Conservation (phyloP, 2,329 filamentous ascomycete species). For the Rhinocladiella similis region DNA sequence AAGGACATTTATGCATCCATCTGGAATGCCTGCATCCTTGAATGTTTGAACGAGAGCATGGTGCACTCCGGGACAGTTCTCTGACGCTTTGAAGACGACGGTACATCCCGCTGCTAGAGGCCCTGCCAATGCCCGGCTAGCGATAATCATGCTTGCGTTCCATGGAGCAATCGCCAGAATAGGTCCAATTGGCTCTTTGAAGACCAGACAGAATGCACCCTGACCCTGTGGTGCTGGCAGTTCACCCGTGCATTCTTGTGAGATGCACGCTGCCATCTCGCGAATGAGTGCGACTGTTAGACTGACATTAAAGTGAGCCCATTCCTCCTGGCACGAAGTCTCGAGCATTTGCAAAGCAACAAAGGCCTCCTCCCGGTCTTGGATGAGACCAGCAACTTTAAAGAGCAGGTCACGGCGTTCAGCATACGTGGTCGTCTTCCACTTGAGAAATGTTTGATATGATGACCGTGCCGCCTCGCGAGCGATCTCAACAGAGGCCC, state of each 20-base stretch:
- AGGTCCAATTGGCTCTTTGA: slow-evolving; percentile 33
- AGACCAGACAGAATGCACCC: slow-evolving; percentile 32
- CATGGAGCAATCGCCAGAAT: slow-evolving; percentile 10
- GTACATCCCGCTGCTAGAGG: slow-evolving; percentile 64
- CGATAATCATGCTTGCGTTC: neutral
- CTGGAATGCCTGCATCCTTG: slow-evolving; percentile 72
- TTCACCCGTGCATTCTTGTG: slow-evolving; percentile 8
- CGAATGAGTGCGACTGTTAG: too few relatives aligned
- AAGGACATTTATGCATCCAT: slow-evolving; percentile 71
- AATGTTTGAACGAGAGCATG: slow-evolving; percentile 64
- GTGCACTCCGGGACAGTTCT: slow-evolving; percentile 63
- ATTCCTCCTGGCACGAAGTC: too few relatives aligned
- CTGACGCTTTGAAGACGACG: slow-evolving; percentile 69
- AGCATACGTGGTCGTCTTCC: too few relatives aligned
- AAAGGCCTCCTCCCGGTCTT: too few relatives aligned
- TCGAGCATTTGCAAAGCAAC: too few relatives aligned
- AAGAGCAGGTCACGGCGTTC: too few relatives aligned
- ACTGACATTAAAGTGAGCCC: too few relatives aligned
- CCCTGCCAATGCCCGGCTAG: neutral
- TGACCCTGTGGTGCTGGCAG: slow-evolving; percentile 32
- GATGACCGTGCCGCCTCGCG: too few relatives aligned
- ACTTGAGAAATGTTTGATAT: too few relatives aligned
- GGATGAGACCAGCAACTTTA: too few relatives aligned
- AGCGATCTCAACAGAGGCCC: too few relatives aligned
- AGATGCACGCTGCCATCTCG: too few relatives aligned